A percentile compares a stretch with the other conserved stretches of the same genome.
phyloP scores from a whole-genome alignment of 192 early-diverging fungal species.

The Rhizophlyctis rosea region DNA sequence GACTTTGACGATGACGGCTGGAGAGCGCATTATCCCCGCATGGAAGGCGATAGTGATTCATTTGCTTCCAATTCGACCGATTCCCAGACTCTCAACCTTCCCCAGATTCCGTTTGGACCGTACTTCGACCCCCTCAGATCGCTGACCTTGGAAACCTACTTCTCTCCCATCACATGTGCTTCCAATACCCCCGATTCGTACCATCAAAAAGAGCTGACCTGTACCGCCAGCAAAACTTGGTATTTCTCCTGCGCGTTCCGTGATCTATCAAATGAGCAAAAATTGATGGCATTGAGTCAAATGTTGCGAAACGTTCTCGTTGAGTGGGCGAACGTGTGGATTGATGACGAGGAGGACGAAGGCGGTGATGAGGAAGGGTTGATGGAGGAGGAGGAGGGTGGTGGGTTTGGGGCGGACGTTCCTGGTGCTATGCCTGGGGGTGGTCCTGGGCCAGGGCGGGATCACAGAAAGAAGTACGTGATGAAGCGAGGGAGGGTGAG shows the following conservation, averaged over 20 bases:
- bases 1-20: background rate
- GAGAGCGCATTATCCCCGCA: background rate
- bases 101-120: constrained; percentile 28
- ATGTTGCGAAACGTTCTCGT: background rate
- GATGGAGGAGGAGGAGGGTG: too few species aligned
- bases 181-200: too few species aligned
- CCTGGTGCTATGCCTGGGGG: background rate
- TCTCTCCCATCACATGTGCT: background rate
- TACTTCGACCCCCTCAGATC: constrained; percentile 23
- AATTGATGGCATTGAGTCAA: too few species aligned
- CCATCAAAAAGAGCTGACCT: background rate
- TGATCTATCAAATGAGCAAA: background rate
- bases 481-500: constrained; percentile 1
- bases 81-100: too few species aligned
- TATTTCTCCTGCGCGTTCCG: background rate
- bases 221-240: too few species aligned
- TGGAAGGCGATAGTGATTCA: constrained; percentile 4
- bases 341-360: too few species aligned
- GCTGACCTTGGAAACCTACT: constrained; percentile 21
- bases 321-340: too few species aligned
- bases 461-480: background rate
- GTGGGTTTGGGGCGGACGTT: too few species aligned
- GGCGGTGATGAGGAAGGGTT: too few species aligned
- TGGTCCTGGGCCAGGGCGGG: background rate
- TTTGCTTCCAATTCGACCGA: background rate